Base-by-base conservation (phyloP, 805 yeast species). In the Spathaspora arborariae region DNA sequence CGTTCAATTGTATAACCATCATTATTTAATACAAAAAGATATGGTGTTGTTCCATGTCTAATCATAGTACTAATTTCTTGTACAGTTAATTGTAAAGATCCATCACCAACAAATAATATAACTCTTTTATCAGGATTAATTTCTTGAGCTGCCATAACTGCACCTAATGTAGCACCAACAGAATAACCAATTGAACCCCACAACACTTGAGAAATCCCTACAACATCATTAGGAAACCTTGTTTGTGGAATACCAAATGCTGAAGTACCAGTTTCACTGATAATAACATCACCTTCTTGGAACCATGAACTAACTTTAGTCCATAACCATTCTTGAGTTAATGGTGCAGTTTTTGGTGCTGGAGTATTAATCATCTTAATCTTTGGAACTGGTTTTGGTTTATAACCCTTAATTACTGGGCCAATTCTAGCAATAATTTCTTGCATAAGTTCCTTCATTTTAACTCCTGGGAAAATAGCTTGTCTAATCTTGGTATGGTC, bases 181-280 rank as follows among this genome's bases (percentile, higher is more conserved):
- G 88, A 72, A 69, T 67, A 82, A 58, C 89, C 89, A 63, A 83
- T 83, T 42, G 88, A 82, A 57, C 88, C 88, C 86, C 87, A 84
- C 58, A 84, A 70, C 45, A 82, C 88, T 71, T 83, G 89, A 46
- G 88, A 81, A 51, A 83, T 82, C 64, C 87, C 88, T 53, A 75
- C 69, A 38, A 81, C 74, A 61, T 78, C 66, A 54, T 71, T 64
- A 53, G 89, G 88, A 79, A 79, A 82, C 61, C 76, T 77, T 22
- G 86, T 70, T 62, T 79, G 82, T 55, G 80, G 74, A 52, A 83
- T 78, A 70, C 89, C 89, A 58, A 83, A 83, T 45, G 86, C 83
- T 38, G 88, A 80, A 35, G 89, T 84, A 68, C 89, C 89, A 39
- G 88, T 83, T 67, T 84, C 89, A 46, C 86, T 76, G 54, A 84